Conservation (phyloP, 441 rosid genomes). For the Erodium trifolium region DNA sequence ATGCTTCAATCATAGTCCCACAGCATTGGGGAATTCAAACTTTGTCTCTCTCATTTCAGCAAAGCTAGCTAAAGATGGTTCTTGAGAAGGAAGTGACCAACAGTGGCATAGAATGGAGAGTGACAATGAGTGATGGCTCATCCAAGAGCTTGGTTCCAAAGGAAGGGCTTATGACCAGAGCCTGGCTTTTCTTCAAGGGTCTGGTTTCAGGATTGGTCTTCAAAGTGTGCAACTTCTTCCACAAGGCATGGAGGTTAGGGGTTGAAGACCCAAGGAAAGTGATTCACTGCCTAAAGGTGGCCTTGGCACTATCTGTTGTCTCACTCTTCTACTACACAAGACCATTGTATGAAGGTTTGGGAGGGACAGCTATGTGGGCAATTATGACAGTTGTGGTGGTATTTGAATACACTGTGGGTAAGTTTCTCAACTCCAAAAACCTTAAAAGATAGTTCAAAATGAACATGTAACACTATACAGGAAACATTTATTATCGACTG, state of each 20-base stretch:
- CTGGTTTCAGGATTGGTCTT: conserved; percentile 21
- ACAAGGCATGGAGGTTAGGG: conserved; percentile 46
- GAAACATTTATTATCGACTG: too few relatives aligned
- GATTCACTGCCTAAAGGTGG: conserved; percentile 57
- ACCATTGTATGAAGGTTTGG: conserved; percentile 60
- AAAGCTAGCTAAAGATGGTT: conserved; percentile 15
- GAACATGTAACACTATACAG: too few relatives aligned
- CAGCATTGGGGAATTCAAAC: neutral
- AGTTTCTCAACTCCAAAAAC: conserved; percentile 19
- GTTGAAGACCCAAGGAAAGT: conserved; percentile 55
- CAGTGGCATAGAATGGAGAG: conserved; percentile 39
- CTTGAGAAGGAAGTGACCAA: conserved; percentile 1
- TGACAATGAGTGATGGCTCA: conserved; percentile 36
- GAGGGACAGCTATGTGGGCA: conserved; percentile 72
- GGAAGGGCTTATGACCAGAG: conserved; percentile 11
- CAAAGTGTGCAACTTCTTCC: conserved; percentile 25
- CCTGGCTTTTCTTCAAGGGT: conserved; percentile 21
- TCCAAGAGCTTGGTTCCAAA: conserved; percentile 31
- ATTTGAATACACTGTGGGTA: conserved; percentile 54
- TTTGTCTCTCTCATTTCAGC: neutral
- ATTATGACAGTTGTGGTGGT: conserved; percentile 71
- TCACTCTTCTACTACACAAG: conserved; percentile 59
- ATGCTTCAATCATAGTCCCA: neutral
- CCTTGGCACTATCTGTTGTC: conserved; percentile 54
- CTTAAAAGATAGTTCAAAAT: neutral